Evolutionary conservation across 805 yeast species (phyloP).

Genomic region (Vanderwaltozyma polyspora): DNA sequence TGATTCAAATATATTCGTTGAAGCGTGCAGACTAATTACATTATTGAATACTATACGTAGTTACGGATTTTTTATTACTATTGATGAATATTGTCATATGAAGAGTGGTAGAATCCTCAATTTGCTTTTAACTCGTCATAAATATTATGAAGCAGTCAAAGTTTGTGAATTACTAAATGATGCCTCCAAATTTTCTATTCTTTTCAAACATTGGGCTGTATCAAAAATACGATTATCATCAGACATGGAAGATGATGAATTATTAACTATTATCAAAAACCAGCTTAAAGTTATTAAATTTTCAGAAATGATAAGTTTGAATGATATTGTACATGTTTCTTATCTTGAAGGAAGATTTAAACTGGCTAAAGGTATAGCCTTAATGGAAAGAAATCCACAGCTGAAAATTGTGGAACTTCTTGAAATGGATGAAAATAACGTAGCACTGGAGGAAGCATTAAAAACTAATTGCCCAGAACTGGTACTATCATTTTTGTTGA

Average conservation of each 20-base stretch:
- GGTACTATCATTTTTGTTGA: conserved; percentile 34
- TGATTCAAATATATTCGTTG: conserved; percentile 52
- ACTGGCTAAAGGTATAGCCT: conserved; percentile 56
- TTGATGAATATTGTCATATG: conserved; percentile 36
- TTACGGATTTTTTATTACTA: conserved; percentile 63
- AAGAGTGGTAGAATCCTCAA: conserved; percentile 49
- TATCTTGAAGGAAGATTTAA: conserved; percentile 58
- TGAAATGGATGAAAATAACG: conserved; percentile 58
- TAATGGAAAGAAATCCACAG: conserved; percentile 48
- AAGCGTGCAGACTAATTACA: conserved; percentile 49
- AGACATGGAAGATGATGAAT: conserved; percentile 45
- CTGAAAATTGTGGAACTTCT: conserved; percentile 54
- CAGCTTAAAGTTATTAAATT: conserved; percentile 5
- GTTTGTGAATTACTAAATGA: conserved; percentile 38
- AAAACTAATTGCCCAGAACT: conserved; percentile 52
- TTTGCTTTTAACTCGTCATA: conserved; percentile 46
- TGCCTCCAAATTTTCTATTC: conserved; percentile 10
- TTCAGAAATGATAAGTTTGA: conserved; percentile 31
- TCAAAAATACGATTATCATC: conserved; percentile 48
- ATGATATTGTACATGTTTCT: conserved; percentile 17
- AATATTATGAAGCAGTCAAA: conserved; percentile 52
- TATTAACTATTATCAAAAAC: conserved; percentile 37
- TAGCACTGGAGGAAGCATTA: conserved; percentile 58
- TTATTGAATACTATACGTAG: conserved; percentile 57
- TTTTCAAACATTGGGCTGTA: conserved; percentile 76